Percentiles rank a stretch among this genome's conserved stretches.
Conservation (phyloP, 2,329 filamentous ascomycete genomes). For the Tolypocladium guangdongense region DNA sequence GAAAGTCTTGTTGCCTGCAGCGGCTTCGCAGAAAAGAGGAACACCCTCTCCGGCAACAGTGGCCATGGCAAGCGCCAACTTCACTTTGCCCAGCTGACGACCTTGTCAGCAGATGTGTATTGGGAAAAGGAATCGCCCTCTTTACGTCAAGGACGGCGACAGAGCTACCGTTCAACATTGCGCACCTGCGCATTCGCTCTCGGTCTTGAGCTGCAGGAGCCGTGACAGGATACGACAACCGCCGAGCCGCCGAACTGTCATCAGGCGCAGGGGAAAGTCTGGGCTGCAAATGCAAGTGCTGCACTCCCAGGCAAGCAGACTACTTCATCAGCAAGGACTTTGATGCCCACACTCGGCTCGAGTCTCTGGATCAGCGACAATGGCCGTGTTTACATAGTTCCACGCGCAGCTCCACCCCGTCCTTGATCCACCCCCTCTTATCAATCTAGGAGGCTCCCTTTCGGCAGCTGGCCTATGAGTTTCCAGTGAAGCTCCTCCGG, state of each 20-base stretch:
- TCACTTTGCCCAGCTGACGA: neutral
- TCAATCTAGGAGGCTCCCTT: neutral
- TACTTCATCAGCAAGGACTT: neutral
- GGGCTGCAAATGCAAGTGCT: neutral
- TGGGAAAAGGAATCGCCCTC: neutral
- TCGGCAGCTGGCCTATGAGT: constrained; percentile 1
- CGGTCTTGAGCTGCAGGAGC: neutral
- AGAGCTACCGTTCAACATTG: neutral
- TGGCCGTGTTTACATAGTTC: neutral
- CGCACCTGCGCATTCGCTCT: neutral
- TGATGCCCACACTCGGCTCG: neutral
- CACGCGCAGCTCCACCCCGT: neutral
- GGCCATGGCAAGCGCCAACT: neutral
- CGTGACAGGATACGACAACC: neutral
- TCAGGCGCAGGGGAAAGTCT: neutral
- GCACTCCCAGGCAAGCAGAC: neutral
- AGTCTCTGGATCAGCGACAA: neutral
- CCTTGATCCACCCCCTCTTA: neutral
- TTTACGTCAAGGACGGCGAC: too few species aligned
- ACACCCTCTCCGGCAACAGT: neutral
- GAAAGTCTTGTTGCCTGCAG: neutral
- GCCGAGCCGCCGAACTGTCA: neutral
- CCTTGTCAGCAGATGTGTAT: neutral
- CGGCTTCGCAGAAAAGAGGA: neutral
- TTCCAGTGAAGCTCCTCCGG: constrained; percentile 3